Percentiles rank a stretch among this genome's conserved stretches.
Evolutionary conservation across 2,329 filamentous ascomycete genomes (phyloP).

Genomic region (Stagonosporopsis tanaceti): DNA sequence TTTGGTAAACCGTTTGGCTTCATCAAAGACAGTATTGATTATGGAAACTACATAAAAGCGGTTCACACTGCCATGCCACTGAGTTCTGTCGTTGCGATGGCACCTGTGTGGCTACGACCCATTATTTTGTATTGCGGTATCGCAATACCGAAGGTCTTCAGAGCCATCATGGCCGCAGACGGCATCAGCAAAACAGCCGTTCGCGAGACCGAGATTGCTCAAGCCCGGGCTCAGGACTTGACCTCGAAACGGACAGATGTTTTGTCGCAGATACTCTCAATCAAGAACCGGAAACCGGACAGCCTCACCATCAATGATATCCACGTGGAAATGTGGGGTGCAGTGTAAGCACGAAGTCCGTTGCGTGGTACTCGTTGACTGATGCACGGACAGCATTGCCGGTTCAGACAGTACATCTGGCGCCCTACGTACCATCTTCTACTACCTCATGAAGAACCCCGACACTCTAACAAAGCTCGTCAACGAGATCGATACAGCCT

Average conservation of each 20-base stretch:
- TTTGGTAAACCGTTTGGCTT: constrained; percentile 37
- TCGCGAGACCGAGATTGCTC: constrained; percentile 24
- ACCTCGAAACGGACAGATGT: constrained; percentile 37
- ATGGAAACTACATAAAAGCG: constrained; percentile 32
- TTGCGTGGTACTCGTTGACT: not conserved
- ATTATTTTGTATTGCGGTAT: constrained; percentile 21
- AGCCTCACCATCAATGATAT: constrained; percentile 42
- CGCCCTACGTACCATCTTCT: constrained; percentile 47
- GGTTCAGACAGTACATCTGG: constrained; percentile 50
- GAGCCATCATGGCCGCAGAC: constrained; percentile 29
- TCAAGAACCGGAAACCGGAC: constrained; percentile 38
- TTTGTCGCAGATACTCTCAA: constrained; percentile 39
- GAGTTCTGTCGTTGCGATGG: constrained; percentile 8
- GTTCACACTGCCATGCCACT: constrained; percentile 48
- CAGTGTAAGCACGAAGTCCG: constrained; percentile 34
- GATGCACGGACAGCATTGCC: constrained; percentile 35
- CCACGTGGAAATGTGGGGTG: constrained; percentile 37
- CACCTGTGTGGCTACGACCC: constrained; percentile 18
- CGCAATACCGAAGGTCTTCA: constrained; percentile 32
- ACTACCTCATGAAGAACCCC: constrained; percentile 49
- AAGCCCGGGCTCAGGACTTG: constrained; percentile 17
- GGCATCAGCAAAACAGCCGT: constrained; percentile 26
- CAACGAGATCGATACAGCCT: constrained; percentile 28
- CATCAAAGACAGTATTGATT: constrained; percentile 30
- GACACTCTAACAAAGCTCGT: constrained; percentile 20